Base-by-base conservation (phyloP, 208 protist species). In the Strigomonas culicis region DNA sequence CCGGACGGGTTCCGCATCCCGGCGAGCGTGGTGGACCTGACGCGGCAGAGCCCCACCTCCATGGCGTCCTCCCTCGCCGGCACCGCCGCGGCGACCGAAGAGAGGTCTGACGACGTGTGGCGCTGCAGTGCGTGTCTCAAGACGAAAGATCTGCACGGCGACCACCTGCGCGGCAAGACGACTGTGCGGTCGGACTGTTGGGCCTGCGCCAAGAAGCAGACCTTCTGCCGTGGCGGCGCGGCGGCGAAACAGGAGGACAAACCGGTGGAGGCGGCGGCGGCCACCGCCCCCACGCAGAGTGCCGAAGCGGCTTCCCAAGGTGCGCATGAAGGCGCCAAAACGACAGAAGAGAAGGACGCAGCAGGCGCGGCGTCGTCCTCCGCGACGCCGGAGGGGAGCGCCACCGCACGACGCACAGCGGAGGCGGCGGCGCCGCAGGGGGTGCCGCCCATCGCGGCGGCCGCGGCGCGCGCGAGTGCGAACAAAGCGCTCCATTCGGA, bases 131-230 rank as follows among this genome's bases (percentile, higher is more conserved):
- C 60, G 11, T 86, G 80, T 60, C 6, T 52, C 43, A 87, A 87
- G 66, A 34, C 72, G 21, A 87, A 87, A 56, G 58, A 66, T 13
- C 66, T 87, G n/a, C 47, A 55, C 13, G 81, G 81, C 4, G 8
- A 44, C 1, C 81, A 87, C 56, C 68, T 87, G 2, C 11, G 74
- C 27, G 81, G 77, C 25, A 87, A 87, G 65, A 72, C 24, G 1
- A 70, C 61, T 0, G 75, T 87, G 25, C 73, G 81, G n/a, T 77
- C 70, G 19, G 81, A 87, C 52, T 87, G 81, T 63, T 84, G 77
- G 81, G 74, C 77, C 30, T 87, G 81, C 62, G 81, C 60, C 6
- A 68, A 61, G 32, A 86, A 86, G 68, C 58, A 62, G 10, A 70
- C 31, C 3, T 86, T 80, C 57, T 73, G 59, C 55, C 55, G 41